Conservation (phyloP, 2,329 filamentous ascomycete genomes). For the Fulvia fulva region DNA sequence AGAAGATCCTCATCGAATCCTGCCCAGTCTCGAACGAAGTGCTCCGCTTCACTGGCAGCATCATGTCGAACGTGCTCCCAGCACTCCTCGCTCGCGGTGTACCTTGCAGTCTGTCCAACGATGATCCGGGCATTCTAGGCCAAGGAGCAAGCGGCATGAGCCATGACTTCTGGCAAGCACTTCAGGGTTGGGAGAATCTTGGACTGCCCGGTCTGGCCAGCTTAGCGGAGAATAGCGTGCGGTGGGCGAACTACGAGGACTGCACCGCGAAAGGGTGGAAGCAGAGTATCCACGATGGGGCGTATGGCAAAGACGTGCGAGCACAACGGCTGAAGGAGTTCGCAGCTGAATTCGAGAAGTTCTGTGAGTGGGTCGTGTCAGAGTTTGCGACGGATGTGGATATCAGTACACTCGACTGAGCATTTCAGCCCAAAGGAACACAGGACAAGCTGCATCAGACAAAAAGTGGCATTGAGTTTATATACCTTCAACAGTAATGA, state of each 20-base stretch:
- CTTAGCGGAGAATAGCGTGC: conserved; percentile 86
- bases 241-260: conserved; percentile 87
- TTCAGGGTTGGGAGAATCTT: conserved; percentile 89
- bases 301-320: conserved; percentile 66
- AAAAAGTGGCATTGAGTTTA: background rate
- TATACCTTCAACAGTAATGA: background rate
- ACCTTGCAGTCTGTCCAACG: conserved; percentile 78
- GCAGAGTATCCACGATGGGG: conserved; percentile 68
- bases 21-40: conserved; percentile 92
- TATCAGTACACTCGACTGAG: background rate
- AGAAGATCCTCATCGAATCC: conserved; percentile 80
- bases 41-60: conserved; percentile 69
- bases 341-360: conserved; percentile 79
- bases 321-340: conserved; percentile 72
- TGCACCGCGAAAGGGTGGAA: conserved; percentile 67
- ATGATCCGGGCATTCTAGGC: conserved; percentile 84
- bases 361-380: conserved; percentile 82
- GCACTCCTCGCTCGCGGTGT: conserved; percentile 82
- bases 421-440: too few species aligned
- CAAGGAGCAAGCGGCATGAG: conserved; percentile 78
- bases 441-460: too few species aligned
- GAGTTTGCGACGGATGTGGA: conserved; percentile 50
- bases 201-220: conserved; percentile 81
- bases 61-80: conserved; percentile 75
- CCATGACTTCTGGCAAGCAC: conserved; percentile 89